Evolutionary conservation across 768 basidiomycete genomes (phyloP), one percentile per base, ranked within the genome.

Genomic region (Amanita pseudoporphyria): DNA sequence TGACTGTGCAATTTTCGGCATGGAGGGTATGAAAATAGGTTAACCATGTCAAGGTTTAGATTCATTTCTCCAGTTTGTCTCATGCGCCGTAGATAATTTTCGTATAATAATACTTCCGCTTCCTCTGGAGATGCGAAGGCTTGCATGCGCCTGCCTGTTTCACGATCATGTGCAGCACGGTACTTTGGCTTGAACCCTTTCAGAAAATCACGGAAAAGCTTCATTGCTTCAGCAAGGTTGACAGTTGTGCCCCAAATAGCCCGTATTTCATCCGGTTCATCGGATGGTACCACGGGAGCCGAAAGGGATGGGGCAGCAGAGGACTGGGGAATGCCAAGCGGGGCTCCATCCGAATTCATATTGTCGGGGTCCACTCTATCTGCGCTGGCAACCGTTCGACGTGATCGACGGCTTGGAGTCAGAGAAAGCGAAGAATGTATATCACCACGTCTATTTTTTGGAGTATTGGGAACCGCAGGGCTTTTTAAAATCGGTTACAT

Each of bases 181-280:
- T 95, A 94, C 63, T 94, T 96, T 40, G 81, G 79, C 61, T 96
- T 97, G 77, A 97, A 99, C 0, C 90, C 87, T 42, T 78, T 81
- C 49, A 99, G 67, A 64, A 97, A 97, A 32, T 87, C 82, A 45
- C 82, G 78, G 70, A 97, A 98, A 16, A 84, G 66, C 58, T 82
- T 84, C 88, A 97, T 96, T 10, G 88, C 86, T 63, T 95, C 87
- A 3, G 81, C 76, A 22, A 99, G 74, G 56, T 89, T 87, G 58
- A 99, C 93, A 1, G 90, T 94, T 0, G 96, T 99, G 26, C 96
- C 96, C 95, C 96, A 99, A 53, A 99, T 90, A 19, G 91, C 92
- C 48, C 88, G 77, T 45, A 91, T 86, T 56, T 88, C 88, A 50
- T 88, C 87, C 0, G 84, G 84, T 48, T 84, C 83, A 53, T 84